Evolutionary conservation across 1,284 basidiomycete species (phyloP), one percentile per base, ranked within the genome.

Genomic region (Pholiota adiposa): DNA sequence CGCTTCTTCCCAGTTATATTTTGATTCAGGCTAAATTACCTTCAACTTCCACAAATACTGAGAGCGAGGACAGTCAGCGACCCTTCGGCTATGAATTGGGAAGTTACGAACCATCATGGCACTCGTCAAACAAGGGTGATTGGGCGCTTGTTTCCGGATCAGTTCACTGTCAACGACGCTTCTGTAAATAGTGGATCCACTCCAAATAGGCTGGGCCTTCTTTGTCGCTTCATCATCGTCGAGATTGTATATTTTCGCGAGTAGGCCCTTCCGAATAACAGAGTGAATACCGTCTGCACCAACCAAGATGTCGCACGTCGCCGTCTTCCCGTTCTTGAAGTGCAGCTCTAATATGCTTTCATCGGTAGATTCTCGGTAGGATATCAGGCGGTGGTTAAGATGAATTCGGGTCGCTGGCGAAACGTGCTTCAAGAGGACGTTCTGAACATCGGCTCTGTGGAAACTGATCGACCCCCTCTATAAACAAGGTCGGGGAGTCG

Each of bases 311-410:
- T 46, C 23, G 23, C 44, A 46, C 58, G 5, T 60, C 27, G n/a
- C 64, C 56, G 53, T 60, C 33, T 43, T 33, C 6, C 62, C 60
- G 38, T 63, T 60, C 11, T 41, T 58, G 33, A 63, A 65, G 4
- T 49, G 14, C 9, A 65, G 54, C 11, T 57, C 38, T 5, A n/a
- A n/a, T n/a, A 63, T 36, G 3, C 36, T 49, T 14, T 36, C 25
- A 1, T 34, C 25, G 6, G 18, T n/a, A n/a, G n/a, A n/a, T n/a
- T 43, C 27, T 60, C 55, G 14, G 46, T 33, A 65, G 11, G 49
- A 41, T 18, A 34, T n/a, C 18, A 65, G 43, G 4, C 58, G 60
- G 27, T 59, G 53, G 7, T 34, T 51, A 2, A 63, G 51, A 31
- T 64, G 59, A 38, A 61, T 19, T 27, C 29, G 19, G 58, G 50